phyloP scores from a whole-genome alignment of 1,284 basidiomycete species.

The Violaceomyces palustris region DNA sequence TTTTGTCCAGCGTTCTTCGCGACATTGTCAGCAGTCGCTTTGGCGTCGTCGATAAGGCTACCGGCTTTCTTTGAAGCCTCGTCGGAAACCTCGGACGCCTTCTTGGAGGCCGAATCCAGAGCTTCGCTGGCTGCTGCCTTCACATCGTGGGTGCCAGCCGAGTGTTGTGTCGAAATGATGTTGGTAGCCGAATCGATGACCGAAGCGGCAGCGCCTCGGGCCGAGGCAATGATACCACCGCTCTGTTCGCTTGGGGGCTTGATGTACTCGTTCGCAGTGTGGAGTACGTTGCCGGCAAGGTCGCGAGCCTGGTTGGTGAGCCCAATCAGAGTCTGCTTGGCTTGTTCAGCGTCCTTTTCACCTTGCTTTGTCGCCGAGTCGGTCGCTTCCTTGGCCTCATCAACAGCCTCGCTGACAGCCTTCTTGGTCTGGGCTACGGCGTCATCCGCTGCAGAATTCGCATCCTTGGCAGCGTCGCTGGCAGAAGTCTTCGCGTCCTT shows the following conservation, averaged over 20 bases:
- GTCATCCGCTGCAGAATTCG: too few species aligned
- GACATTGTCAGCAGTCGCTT: too few species aligned
- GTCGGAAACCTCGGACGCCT: conserved; percentile 25
- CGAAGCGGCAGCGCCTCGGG: conserved; percentile 19
- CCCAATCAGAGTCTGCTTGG: conserved; percentile 27
- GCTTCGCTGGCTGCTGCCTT: neutral
- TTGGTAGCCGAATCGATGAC: conserved; percentile 24
- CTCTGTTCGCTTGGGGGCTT: conserved; percentile 28
- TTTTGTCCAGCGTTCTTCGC: too few species aligned
- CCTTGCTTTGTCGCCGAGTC: conserved; percentile 27
- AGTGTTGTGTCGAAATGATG: too few species aligned
- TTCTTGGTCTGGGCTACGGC: conserved; percentile 28
- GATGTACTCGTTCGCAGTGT: conserved; percentile 38
- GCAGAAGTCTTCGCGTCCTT: too few species aligned
- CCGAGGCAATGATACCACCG: conserved; percentile 22
- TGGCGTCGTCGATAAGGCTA: too few species aligned
- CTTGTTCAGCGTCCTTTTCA: conserved; percentile 26
- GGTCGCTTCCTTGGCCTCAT: conserved; percentile 18
- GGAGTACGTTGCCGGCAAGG: conserved; percentile 30
- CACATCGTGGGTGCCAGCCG: neutral
- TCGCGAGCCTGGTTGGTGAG: conserved; percentile 35
- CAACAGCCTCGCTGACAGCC: conserved; percentile 24
- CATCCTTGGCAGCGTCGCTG: too few species aligned
- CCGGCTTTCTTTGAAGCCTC: conserved; percentile 21
- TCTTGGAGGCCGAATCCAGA: too few species aligned